Evolutionary conservation across 2,329 filamentous ascomycete species (phyloP).

Genomic region (Sphaceloma murrayae): DNA sequence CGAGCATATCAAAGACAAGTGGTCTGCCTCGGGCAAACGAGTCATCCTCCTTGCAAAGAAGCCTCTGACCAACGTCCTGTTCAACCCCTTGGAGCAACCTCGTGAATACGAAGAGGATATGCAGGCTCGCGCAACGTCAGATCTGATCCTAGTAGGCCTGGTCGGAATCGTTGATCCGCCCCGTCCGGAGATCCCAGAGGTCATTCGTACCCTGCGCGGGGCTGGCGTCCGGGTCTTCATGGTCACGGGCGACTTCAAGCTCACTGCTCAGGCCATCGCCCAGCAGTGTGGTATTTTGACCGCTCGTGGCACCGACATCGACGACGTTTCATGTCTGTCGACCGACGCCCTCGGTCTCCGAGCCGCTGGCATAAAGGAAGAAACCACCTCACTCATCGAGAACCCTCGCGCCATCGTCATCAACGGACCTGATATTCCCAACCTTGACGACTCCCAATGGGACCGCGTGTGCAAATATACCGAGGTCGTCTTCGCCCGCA

Average conservation of each 20-base stretch:
- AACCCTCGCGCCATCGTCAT: conserved; percentile 47
- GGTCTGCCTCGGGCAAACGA: conserved; percentile 59
- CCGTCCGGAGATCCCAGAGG: conserved; percentile 49
- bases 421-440: conserved; percentile 55
- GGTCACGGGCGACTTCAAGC: conserved; percentile 70
- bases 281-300: conserved; percentile 62
- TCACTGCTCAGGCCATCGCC: conserved; percentile 65
- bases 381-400: conserved; percentile 1
- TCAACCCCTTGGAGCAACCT: conserved; percentile 39
- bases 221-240: conserved; percentile 71
- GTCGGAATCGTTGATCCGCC: conserved; percentile 53
- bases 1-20: conserved; percentile 54
- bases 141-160: conserved; percentile 46
- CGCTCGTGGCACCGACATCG: conserved; percentile 39
- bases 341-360: conserved; percentile 20
- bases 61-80: conserved; percentile 50
- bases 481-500: conserved; percentile 67
- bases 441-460: conserved; percentile 61
- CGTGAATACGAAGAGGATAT: conserved; percentile 48
- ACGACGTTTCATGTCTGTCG: conserved; percentile 46
- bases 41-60: conserved; percentile 55
- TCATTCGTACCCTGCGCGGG: conserved; percentile 52
- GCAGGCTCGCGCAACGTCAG: conserved; percentile 49
- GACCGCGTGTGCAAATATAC: conserved; percentile 53
- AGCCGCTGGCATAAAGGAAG: neutral